phyloP scores from a whole-genome alignment of 2,329 filamentous ascomycete genomes.

The Hawksworthiomyces lignivorus region DNA sequence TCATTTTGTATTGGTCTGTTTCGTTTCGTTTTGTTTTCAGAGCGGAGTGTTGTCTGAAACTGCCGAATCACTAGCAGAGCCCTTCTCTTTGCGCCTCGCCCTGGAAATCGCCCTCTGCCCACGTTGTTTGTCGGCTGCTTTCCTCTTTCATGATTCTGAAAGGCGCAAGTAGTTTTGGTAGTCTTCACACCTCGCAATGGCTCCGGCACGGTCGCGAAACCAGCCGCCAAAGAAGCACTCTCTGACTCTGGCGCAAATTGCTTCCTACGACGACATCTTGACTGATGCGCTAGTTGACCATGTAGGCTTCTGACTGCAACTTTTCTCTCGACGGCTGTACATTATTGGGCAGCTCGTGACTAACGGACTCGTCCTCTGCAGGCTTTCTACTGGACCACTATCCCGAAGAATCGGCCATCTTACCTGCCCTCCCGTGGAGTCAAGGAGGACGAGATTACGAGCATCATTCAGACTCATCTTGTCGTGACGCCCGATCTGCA shows the following conservation, averaged over 20 bases:
- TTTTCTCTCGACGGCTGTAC: background rate
- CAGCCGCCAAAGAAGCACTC: conserved; percentile 52
- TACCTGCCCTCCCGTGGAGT: conserved; percentile 81
- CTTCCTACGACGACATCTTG: conserved; percentile 89
- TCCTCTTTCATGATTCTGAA: background rate
- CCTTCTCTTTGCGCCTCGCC: background rate
- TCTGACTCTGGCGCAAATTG: conserved; percentile 78
- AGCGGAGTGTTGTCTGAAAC: conserved; percentile 1
- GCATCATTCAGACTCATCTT: conserved; percentile 57
- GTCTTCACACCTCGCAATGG: conserved; percentile 13
- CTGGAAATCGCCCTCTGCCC: background rate
- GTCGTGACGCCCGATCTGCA: conserved; percentile 66
- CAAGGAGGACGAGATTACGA: conserved; percentile 53
- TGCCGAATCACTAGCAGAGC: background rate
- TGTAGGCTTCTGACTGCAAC: conserved; percentile 48
- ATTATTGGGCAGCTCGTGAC: too few species aligned
- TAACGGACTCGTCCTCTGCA: conserved; percentile 35
- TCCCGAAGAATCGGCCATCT: conserved; percentile 85
- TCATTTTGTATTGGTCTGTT: background rate
- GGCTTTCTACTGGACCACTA: conserved; percentile 94
- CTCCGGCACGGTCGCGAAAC: conserved; percentile 7
- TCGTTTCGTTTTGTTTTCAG: background rate
- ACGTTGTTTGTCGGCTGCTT: background rate
- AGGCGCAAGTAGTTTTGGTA: too few species aligned
- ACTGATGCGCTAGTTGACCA: conserved; percentile 94